A percentile compares a stretch with the other conserved stretches of the same genome.
Evolutionary conservation across 495 filamentous ascomycete species (phyloP).

Genomic region (Lasiosphaeris hirsuta): DNA sequence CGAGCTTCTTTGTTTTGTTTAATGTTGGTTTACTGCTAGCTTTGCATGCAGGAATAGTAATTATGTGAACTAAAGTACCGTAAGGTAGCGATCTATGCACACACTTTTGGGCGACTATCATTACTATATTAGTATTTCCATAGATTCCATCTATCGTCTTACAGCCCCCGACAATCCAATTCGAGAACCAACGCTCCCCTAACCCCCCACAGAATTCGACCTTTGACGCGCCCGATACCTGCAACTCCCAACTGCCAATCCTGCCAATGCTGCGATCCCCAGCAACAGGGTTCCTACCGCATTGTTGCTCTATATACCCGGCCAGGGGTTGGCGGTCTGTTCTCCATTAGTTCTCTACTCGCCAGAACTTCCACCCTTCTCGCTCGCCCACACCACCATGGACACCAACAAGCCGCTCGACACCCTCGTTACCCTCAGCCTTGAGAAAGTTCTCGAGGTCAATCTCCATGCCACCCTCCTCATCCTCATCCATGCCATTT

Average conservation of each 20-base stretch:
- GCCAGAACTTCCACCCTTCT: slow-evolving; percentile 96
- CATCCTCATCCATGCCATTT: slow-evolving; percentile 62
- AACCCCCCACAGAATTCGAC: not conserved
- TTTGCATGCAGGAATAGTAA: not conserved
- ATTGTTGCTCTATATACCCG: not conserved
- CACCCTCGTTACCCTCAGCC: slow-evolving; percentile 73
- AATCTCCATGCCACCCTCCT: slow-evolving; percentile 83
- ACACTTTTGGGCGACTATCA: slow-evolving; percentile 4
- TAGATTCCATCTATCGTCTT: not conserved
- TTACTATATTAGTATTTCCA: slow-evolving; percentile 3
- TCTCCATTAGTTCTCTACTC: slow-evolving; percentile 43
- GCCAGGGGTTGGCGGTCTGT: not conserved
- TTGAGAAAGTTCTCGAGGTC: slow-evolving; percentile 87
- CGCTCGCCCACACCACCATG: slow-evolving; percentile 59
- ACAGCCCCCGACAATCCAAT: not conserved
- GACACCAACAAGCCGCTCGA: slow-evolving; percentile 71
- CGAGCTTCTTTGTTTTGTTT: not conserved
- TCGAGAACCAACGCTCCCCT: too few relatives aligned
- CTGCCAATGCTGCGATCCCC: not conserved
- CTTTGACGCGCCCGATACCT: not conserved
- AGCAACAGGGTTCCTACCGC: not conserved
- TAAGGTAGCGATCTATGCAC: slow-evolving; percentile 5
- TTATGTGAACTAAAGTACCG: slow-evolving; percentile 6
- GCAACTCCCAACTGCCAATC: not conserved
- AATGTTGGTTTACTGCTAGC: not conserved